phyloP scores from a whole-genome alignment of 1,139 yeast genomes.

The Debaryomyces fabryi region DNA sequence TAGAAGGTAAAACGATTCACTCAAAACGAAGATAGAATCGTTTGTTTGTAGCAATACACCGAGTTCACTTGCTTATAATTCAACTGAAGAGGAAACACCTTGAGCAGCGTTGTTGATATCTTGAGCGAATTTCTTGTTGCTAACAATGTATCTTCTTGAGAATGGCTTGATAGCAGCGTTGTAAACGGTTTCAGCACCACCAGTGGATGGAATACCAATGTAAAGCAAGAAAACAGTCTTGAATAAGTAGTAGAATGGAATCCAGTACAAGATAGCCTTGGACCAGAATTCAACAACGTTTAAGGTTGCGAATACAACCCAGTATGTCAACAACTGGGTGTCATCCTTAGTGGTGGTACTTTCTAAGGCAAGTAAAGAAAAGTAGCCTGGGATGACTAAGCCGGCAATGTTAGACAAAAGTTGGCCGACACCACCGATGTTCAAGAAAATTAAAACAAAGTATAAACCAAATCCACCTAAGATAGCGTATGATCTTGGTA shows the following conservation, averaged over 20 bases:
- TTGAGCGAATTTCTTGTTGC: conserved; percentile 28
- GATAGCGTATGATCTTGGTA: conserved; percentile 89
- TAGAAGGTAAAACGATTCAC: neutral
- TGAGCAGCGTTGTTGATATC: conserved; percentile 51
- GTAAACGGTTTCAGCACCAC: conserved; percentile 82
- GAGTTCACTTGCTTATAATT: conserved; percentile 23
- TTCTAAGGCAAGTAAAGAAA: conserved; percentile 81
- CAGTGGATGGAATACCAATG: conserved; percentile 83
- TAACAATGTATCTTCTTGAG: conserved; percentile 55
- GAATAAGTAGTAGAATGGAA: conserved; percentile 94
- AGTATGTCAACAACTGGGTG: conserved; percentile 85
- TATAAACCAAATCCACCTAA: conserved; percentile 66
- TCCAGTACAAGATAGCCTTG: conserved; percentile 85
- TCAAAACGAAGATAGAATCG: neutral
- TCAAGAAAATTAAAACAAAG: conserved; percentile 77
- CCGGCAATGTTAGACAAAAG: conserved; percentile 91
- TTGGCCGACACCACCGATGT: conserved; percentile 93
- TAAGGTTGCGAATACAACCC: conserved; percentile 95
- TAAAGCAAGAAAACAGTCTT: conserved; percentile 87
- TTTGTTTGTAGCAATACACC: neutral
- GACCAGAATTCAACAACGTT: conserved; percentile 96
- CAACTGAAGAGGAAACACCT: conserved; percentile 50
- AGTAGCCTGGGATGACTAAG: conserved; percentile 86
- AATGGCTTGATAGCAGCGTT: conserved; percentile 67
- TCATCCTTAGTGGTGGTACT: conserved; percentile 72